Evolutionary conservation across 305 asterid genomes (phyloP), one percentile per base, ranked within the genome.

Genomic region (Petunia hybrid): DNA sequence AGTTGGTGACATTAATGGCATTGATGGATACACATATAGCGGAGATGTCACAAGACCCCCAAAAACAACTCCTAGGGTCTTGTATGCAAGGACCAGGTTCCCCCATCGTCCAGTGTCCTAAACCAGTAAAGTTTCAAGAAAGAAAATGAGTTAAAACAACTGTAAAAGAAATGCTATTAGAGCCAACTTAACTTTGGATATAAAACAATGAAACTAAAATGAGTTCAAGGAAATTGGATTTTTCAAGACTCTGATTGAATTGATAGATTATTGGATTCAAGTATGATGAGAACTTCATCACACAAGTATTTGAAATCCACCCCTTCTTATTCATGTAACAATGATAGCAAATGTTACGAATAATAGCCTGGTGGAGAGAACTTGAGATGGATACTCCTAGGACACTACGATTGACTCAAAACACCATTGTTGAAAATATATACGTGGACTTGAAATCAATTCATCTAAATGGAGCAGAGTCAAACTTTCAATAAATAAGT

Each of bases 21-120:
- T 86, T 65, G 91, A 88, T 45, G 91, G 91, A 79, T 80, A 88
- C 68, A 88, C 91, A 79, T 88, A 88, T 65, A 86, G 91, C 41
- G 91, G 91, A 68, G 91, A 88, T 16, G 91, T 88, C 7, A 88
- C 91, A 39, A 88, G 87, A 56, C 91, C 91, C 38, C 91, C 91
- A 68, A 88, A 88, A 45, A 88, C 91, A 13, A 88, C 91, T 66
- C 91, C 91, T 73, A 88, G 79, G 31, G 91, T 84, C 88, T 78
- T 86, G 89, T 84, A 88, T 67, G 91, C 89, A 61, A 84, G 86
- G 46, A 82, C 16, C 48, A 86, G 81, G 56, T 43, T 83, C 45
- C 39, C 81, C 87, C 85, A 68, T 63, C 12, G 76, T 79, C 85
- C 82, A 79, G 65, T 39, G 2, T 22, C 87, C 89, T 87, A 68